These are phyloP conservation scores for Schizophyllum commune DNA, from an alignment of 1,284 basidiomycete genomes.

Conservation along the genomic window DNA sequence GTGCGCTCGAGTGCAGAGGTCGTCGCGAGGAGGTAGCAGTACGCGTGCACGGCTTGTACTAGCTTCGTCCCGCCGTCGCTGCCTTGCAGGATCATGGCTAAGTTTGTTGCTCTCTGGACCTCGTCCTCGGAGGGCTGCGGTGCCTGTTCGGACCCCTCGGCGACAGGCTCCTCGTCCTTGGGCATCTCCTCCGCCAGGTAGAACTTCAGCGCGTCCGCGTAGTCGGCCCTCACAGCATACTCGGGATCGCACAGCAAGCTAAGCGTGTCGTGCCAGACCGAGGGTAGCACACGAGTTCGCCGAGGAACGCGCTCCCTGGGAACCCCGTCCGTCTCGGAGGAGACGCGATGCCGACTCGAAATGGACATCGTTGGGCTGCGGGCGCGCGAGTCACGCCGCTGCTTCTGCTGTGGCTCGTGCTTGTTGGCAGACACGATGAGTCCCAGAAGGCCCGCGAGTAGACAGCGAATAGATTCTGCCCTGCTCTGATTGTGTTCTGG, in stretches of 20 bases:
- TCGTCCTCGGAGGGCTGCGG: not conserved
- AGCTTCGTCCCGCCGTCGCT: slow-evolving; percentile 65
- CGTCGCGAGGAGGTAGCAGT: slow-evolving; percentile 72
- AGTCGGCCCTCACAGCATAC: slow-evolving; percentile 68
- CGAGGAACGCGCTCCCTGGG: slow-evolving; percentile 32
- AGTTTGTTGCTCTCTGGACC: slow-evolving; percentile 16
- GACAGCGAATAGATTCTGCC: slow-evolving; percentile 65
- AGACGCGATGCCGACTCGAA: slow-evolving; percentile 2
- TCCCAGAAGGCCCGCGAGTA: slow-evolving; percentile 65
- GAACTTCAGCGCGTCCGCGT: slow-evolving; percentile 61
- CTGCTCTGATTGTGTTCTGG: slow-evolving; percentile 39
- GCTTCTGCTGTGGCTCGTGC: slow-evolving; percentile 22
- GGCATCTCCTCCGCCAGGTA: slow-evolving; percentile 75
- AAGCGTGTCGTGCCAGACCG: slow-evolving; percentile 86
- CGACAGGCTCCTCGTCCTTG: slow-evolving; percentile 39
- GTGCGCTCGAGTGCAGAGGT: slow-evolving; percentile 48
- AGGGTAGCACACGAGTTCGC: slow-evolving; percentile 69
- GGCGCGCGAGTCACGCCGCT: slow-evolving; percentile 3
- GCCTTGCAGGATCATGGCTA: slow-evolving; percentile 41
- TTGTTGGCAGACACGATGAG: slow-evolving; percentile 64
- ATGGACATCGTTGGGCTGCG: slow-evolving; percentile 9
- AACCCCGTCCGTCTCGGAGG: slow-evolving; percentile 11
- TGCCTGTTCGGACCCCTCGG: slow-evolving; percentile 36
- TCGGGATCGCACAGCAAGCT: slow-evolving; percentile 75
- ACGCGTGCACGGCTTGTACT: slow-evolving; percentile 71